These are phyloP conservation scores for Fusarium staphyleae DNA, from an alignment of 2,329 filamentous ascomycete species.

Conservation along the genomic window DNA sequence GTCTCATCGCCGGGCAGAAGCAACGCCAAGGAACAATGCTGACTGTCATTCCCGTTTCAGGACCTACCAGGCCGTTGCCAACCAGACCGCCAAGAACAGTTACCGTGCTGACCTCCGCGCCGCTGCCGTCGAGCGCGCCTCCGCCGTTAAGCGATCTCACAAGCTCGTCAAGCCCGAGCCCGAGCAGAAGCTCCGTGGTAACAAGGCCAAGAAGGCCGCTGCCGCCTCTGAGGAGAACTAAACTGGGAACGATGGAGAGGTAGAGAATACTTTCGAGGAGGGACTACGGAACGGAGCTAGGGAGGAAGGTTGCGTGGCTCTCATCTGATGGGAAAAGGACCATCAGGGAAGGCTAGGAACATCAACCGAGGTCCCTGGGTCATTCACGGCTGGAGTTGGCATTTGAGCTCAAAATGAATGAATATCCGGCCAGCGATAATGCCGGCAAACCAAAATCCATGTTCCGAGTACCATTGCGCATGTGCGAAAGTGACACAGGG, in stretches of 20 bases:
- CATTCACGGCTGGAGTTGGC: constrained; percentile 41
- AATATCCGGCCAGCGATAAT: constrained; percentile 36
- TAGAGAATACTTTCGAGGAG: constrained; percentile 30
- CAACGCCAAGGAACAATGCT: constrained; percentile 5
- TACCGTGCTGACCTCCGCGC: constrained; percentile 84
- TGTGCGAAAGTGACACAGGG: not conserved
- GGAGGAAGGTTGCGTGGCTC: constrained; percentile 33
- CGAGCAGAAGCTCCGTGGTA: constrained; percentile 78
- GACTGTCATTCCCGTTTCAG: constrained; percentile 53
- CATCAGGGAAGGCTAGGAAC: constrained; percentile 33
- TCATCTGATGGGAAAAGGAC: constrained; percentile 33
- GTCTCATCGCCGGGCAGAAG: not conserved
- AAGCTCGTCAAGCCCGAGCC: constrained; percentile 76
- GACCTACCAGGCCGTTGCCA: constrained; percentile 89
- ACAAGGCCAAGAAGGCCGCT: constrained; percentile 78
- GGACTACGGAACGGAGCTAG: constrained; percentile 29
- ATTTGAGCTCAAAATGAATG: constrained; percentile 43
- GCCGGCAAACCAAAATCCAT: constrained; percentile 31
- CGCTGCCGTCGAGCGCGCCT: constrained; percentile 84
- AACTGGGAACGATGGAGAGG: constrained; percentile 26
- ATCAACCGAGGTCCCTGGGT: constrained; percentile 40
- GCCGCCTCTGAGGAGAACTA: constrained; percentile 52
- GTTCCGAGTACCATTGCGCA: not conserved
- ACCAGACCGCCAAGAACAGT: constrained; percentile 78
- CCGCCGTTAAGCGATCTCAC: constrained; percentile 83